These are phyloP conservation scores for Claviceps digitariae DNA, from an alignment of 2,329 filamentous ascomycete species.

Conservation along the genomic window DNA sequence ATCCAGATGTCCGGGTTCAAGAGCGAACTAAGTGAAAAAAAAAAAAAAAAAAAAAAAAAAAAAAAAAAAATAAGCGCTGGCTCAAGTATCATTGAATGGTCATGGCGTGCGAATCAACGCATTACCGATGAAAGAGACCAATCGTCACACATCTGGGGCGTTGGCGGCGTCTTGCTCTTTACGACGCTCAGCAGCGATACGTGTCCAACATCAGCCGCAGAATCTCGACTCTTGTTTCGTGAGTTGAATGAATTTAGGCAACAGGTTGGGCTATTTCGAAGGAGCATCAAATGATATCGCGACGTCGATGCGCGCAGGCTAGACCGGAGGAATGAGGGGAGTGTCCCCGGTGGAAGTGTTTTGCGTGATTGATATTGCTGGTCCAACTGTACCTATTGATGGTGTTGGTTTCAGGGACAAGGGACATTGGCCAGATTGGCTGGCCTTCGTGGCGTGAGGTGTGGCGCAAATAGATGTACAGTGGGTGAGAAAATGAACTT, in stretches of 20 bases:
- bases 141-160: constrained; percentile 27
- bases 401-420: too few relatives aligned
- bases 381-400: neutral
- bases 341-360: too few relatives aligned
- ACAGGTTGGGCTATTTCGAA: neutral
- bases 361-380: neutral
- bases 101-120: constrained; percentile 30
- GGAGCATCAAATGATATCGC: neutral
- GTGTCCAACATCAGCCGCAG: neutral
- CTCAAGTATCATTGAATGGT: constrained; percentile 18
- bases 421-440: too few relatives aligned
- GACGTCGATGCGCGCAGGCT: neutral
- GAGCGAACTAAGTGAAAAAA: neutral
- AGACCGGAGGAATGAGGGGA: neutral
- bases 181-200: constrained; percentile 1
- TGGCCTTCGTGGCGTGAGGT: too few relatives aligned
- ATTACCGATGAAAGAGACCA: constrained; percentile 21
- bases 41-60: constrained; percentile 8
- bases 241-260: neutral
- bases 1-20: constrained; percentile 8
- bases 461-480: too few relatives aligned
- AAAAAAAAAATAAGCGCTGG: constrained; percentile 11
- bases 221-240: neutral
- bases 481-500: too few relatives aligned
- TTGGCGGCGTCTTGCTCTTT: constrained; percentile 10